phyloP scores from a whole-genome alignment of 2,329 filamentous ascomycete species.

The Mycocentrospora acerina region DNA sequence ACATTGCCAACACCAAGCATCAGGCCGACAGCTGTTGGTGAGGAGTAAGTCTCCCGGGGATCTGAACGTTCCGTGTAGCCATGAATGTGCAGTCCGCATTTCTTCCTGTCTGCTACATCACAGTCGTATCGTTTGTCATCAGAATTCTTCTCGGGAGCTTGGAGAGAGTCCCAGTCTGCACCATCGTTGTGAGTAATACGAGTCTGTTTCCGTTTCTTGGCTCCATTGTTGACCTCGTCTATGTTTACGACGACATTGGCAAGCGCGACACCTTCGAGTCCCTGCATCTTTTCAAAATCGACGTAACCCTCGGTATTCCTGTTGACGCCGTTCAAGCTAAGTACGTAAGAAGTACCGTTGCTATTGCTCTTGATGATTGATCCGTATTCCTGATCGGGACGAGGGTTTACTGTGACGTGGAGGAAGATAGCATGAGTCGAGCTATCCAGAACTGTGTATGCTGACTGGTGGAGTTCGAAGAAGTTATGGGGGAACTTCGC shows the following conservation, averaged over 20 bases:
- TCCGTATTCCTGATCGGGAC: constrained; percentile 69
- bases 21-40: constrained; percentile 81
- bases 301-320: constrained; percentile 75
- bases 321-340: constrained; percentile 81
- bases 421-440: constrained; percentile 93
- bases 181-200: constrained; percentile 97
- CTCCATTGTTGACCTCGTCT: constrained; percentile 62
- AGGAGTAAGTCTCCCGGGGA: constrained; percentile 82
- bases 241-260: constrained; percentile 83
- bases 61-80: constrained; percentile 90
- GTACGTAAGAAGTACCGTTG: constrained; percentile 92
- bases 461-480: constrained; percentile 72
- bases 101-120: constrained; percentile 57
- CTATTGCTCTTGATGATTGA: constrained; percentile 97
- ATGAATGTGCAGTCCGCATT: constrained; percentile 88
- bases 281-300: constrained; percentile 94
- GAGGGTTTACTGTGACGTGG: constrained; percentile 78
- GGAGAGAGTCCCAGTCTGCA: constrained; percentile 76
- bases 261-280: constrained; percentile 84
- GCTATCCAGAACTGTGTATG: constrained; percentile 92
- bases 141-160: constrained; percentile 69
- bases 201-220: constrained; percentile 79
- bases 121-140: constrained; percentile 74
- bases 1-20: constrained; percentile 94
- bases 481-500: constrained; percentile 88